These are phyloP conservation scores for Nymphaea colorata DNA, from an alignment of 164 flowering plant genomes.

Conservation along the genomic window DNA sequence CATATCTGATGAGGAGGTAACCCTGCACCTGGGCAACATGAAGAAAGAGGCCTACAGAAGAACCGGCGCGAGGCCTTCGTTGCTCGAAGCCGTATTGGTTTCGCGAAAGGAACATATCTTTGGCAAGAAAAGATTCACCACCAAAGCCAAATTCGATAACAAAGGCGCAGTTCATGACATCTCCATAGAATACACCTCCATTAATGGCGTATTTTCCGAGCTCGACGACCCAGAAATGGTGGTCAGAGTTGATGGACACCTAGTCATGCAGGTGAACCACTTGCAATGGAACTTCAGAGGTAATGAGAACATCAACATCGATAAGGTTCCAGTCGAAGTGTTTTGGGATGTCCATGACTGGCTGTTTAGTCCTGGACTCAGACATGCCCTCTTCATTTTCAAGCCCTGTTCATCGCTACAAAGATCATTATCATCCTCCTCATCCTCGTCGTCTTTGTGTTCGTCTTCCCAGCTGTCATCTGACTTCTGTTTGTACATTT, in stretches of 20 bases:
- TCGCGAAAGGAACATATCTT: conserved; percentile 51
- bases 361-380: conserved; percentile 57
- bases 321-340: conserved; percentile 43
- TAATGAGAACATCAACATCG: conserved; percentile 38
- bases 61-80: conserved; percentile 46
- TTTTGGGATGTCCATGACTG: conserved; percentile 83
- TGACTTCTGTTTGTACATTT: conserved; percentile 55
- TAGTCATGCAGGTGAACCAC: conserved; percentile 48
- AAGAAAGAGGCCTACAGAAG: conserved; percentile 60
- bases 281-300: conserved; percentile 80
- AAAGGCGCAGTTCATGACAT: conserved; percentile 47
- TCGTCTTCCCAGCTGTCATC: conserved; percentile 24
- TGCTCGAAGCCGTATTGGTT: conserved; percentile 43
- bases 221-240: conserved; percentile 54
- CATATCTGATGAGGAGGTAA: conserved; percentile 50
- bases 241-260: conserved; percentile 55
- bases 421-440: conserved; percentile 15
- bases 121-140: conserved; percentile 46
- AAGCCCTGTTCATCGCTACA: conserved; percentile 28
- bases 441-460: conserved; percentile 13
- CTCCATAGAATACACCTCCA: conserved; percentile 36
- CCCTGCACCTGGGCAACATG: conserved; percentile 48
- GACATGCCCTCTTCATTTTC: conserved; percentile 58
- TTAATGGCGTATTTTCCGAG: conserved; percentile 5
- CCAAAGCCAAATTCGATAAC: conserved; percentile 42